These are phyloP conservation scores for Trichoderma reesei DNA, from an alignment of 495 filamentous ascomycete genomes.

Conservation along the genomic window DNA sequence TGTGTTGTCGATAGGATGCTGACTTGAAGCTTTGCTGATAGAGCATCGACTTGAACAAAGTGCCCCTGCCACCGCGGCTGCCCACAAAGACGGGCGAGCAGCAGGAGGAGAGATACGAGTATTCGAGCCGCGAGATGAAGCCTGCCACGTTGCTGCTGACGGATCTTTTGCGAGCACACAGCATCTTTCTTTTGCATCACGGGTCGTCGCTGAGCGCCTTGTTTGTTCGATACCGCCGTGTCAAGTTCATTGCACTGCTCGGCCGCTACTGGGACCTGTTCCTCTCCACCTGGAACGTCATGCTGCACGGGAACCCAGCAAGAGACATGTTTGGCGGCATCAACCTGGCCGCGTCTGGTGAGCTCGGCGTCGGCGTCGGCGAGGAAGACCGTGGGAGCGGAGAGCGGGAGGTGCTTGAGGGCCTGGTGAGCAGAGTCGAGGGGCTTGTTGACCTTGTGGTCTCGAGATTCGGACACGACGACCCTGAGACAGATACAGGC, in stretches of 20 bases:
- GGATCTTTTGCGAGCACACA: conserved; percentile 74
- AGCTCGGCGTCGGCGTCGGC: conserved; percentile 86
- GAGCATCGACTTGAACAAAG: conserved; percentile 66
- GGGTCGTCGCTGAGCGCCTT: conserved; percentile 56
- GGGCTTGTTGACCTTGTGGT: conserved; percentile 79
- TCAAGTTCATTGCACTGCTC: conserved; percentile 47
- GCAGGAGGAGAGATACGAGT: conserved; percentile 46
- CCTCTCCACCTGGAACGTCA: conserved; percentile 74
- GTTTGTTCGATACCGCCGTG: conserved; percentile 42
- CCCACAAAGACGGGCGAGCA: conserved; percentile 21
- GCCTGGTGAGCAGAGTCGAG: conserved; percentile 56
- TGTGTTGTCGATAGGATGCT: background rate
- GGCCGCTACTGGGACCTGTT: conserved; percentile 79
- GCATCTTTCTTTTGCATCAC: conserved; percentile 81
- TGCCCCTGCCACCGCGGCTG: conserved; percentile 34
- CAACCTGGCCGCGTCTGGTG: conserved; percentile 83
- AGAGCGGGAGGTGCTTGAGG: conserved; percentile 83
- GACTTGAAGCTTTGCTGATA: conserved; percentile 19
- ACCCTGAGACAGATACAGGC: conserved; percentile 12
- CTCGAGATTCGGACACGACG: conserved; percentile 63
- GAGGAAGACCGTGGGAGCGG: conserved; percentile 90
- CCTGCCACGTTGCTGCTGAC: conserved; percentile 68
- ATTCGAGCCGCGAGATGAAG: conserved; percentile 80
- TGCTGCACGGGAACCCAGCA: conserved; percentile 81
- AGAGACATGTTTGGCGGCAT: conserved; percentile 70